These are phyloP conservation scores for Amylostereum areolatum DNA, from an alignment of 1,284 basidiomycete species.

Conservation along the genomic window DNA sequence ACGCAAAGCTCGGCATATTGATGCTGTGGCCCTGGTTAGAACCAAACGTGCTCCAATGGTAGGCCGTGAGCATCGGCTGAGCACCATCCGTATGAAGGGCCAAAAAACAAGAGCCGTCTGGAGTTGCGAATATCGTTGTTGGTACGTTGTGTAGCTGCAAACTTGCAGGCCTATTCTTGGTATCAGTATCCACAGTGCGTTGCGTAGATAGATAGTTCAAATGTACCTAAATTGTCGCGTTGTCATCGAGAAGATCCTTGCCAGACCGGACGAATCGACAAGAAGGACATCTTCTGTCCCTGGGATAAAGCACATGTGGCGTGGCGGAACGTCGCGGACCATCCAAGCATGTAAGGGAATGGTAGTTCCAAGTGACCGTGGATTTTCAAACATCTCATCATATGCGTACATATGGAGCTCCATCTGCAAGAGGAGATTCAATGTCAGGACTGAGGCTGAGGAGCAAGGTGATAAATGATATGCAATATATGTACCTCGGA, in stretches of 20 bases:
- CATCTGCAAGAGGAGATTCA: conserved; percentile 17
- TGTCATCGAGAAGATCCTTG: conserved; percentile 43
- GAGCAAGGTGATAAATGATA: no score
- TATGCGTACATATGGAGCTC: conserved; percentile 38
- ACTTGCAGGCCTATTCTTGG: conserved; percentile 46
- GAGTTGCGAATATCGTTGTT: conserved; percentile 31
- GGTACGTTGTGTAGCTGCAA: conserved; percentile 33
- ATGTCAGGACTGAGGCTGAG: no score
- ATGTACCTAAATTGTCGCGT: conserved; percentile 45
- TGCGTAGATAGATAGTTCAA: background rate
- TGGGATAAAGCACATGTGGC: conserved; percentile 31
- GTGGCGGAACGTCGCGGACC: conserved; percentile 17
- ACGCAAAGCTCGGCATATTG: conserved; percentile 20
- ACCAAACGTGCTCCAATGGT: conserved; percentile 54
- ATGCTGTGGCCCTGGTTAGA: conserved; percentile 38
- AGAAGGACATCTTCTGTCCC: conserved; percentile 45
- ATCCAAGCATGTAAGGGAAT: conserved; percentile 43
- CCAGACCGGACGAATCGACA: conserved; percentile 33
- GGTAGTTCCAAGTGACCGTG: conserved; percentile 30
- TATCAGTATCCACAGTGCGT: background rate
- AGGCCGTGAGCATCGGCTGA: conserved; percentile 24
- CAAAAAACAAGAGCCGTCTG: conserved; percentile 50
- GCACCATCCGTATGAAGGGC: conserved; percentile 8
- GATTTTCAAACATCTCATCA: conserved; percentile 34
- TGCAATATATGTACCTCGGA: no score